A percentile compares a stretch with the other conserved stretches of the same genome.
These are phyloP conservation scores for Penicillium sp. DNA, from an alignment of 2,329 filamentous ascomycete genomes.

Conservation along the genomic window DNA sequence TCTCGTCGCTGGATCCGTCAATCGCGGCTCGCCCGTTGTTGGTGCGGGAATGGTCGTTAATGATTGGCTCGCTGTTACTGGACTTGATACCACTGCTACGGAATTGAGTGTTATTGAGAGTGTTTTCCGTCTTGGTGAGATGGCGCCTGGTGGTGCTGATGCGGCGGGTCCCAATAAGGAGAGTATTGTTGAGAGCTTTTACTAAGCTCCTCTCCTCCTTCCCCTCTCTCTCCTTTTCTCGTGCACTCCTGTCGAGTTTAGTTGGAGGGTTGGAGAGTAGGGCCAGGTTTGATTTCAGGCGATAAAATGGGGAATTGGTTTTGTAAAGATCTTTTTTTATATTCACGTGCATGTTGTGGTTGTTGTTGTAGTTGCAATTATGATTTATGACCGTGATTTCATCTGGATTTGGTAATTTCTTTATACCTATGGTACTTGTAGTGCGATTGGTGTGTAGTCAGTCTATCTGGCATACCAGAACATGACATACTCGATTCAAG, in stretches of 20 bases:
- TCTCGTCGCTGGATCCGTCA: conserved; percentile 90
- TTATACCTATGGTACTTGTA: not conserved
- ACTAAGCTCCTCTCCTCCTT: conserved; percentile 58
- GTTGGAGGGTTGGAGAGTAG: too few species aligned
- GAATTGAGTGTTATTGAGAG: conserved; percentile 96
- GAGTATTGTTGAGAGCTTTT: conserved; percentile 98
- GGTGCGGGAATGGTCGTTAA: conserved; percentile 96
- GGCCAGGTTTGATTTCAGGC: too few species aligned
- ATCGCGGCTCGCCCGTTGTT: conserved; percentile 91
- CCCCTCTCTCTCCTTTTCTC: not conserved
- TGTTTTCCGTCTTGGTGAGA: conserved; percentile 93
- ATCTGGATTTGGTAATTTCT: not conserved
- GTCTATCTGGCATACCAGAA: too few species aligned
- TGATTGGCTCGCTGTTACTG: conserved; percentile 95
- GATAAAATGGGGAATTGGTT: not conserved
- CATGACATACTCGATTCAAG: too few species aligned
- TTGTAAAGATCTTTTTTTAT: not conserved
- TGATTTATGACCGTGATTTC: conserved; percentile 17
- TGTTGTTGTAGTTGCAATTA: conserved; percentile 11
- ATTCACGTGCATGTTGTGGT: conserved; percentile 4
- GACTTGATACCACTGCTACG: conserved; percentile 93
- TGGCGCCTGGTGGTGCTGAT: conserved; percentile 67
- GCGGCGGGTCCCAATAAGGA: conserved; percentile 72
- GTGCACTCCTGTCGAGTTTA: too few species aligned
- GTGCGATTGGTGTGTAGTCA: too few species aligned